Evolutionary conservation across 768 basidiomycete species (phyloP), one percentile per base, ranked within the genome.

Genomic region (Tricholoma matsutake): DNA sequence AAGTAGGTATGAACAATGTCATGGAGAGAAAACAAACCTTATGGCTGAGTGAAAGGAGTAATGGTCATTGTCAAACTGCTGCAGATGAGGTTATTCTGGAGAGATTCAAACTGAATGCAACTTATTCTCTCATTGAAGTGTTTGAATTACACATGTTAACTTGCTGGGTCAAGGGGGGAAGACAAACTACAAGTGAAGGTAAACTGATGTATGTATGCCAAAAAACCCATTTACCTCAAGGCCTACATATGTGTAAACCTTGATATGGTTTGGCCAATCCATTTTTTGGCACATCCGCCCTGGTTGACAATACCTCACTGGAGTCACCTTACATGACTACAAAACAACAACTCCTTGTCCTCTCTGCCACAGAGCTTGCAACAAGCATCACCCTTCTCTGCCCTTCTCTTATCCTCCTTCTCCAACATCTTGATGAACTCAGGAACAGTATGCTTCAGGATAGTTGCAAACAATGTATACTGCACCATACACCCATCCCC

Each of bases 191-290:
- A 14, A 53, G 5, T 6, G 25, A 18, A 18, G 32, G 22, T 18
- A 20, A 34, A 14, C n/a, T 14, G 3, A 18, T 28, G 9, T 54
- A 5, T 20, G 8, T 20, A 13, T 28, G 13, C 6, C 35, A 35
- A 43, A 7, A 58, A 25, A 13, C 32, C 6, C 16, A 11, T 6
- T 31, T 29, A 61, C 63, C 61, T 67, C 52, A 66, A 54, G 67
- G 66, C 62, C 69, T 73, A 60, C n/a, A n/a, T n/a, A n/a, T n/a
- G n/a, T n/a, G n/a, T 77, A 79, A 0, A 20, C 49, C 58, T 65
- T 69, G 67, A 79, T 82, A 58, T 80, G 77, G 14, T 64, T 67
- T 7, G 76, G 74, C 78, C 79, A 81, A 56, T 80, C 75, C 22
- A 64, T 59, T 60, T 71, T 74, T 60, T 79, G 78, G 47, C 78